Evolutionary conservation across 495 filamentous ascomycete species (phyloP).

Genomic region (Lindgomyces ingoldianus): DNA sequence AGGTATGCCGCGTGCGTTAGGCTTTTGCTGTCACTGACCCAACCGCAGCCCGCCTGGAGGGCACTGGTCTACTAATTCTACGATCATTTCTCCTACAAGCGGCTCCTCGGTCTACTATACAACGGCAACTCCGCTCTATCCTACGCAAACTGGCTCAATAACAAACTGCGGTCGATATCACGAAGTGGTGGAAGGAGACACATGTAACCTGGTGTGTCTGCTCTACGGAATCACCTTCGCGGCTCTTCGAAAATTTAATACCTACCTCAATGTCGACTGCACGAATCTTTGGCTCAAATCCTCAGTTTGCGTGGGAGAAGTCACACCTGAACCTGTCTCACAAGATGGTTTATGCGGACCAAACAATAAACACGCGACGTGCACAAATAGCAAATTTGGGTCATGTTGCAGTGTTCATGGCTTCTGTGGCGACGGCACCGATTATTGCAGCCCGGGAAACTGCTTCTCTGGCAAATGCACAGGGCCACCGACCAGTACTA

Average conservation of each 20-base stretch:
- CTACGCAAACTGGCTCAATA: background rate
- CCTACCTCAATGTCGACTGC: background rate
- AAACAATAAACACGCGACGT: background rate
- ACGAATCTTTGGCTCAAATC: background rate
- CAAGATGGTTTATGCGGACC: background rate
- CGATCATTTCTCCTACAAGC: background rate
- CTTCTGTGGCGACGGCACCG: background rate
- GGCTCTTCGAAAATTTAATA: background rate
- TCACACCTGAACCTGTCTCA: background rate
- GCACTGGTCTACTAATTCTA: background rate
- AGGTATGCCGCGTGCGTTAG: background rate
- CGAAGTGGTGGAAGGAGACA: background rate
- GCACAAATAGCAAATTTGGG: background rate
- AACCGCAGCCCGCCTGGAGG: background rate
- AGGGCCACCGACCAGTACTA: background rate
- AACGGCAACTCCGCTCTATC: background rate
- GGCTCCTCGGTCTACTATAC: background rate
- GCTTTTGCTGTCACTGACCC: background rate
- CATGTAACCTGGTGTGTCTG: background rate
- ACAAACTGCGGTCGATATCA: background rate
- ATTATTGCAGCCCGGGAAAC: background rate
- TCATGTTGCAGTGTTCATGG: background rate
- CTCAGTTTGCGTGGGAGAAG: background rate
- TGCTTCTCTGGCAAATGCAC: background rate
- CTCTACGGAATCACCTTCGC: background rate